Conservation (phyloP, 768 basidiomycete genomes). For the Trametes coccinea region DNA sequence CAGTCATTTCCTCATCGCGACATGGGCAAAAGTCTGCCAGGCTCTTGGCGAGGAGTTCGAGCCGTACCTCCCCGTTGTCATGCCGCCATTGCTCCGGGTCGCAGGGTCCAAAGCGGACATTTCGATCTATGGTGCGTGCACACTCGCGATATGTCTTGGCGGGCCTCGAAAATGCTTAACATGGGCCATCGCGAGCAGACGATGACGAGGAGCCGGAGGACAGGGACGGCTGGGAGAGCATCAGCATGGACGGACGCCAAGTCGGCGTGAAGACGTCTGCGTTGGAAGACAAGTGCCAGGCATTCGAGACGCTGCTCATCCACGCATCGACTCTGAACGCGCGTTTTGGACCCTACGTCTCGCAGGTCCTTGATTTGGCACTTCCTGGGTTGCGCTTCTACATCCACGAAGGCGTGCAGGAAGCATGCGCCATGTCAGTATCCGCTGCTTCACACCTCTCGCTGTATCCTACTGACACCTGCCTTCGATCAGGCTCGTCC, state of each 20-base stretch:
- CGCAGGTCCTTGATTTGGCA: constrained; percentile 70
- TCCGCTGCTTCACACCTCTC: constrained; percentile 26
- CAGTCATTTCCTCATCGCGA: constrained; percentile 76
- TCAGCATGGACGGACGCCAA: constrained; percentile 74
- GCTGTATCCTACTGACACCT: too few relatives aligned
- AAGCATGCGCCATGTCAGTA: constrained; percentile 68
- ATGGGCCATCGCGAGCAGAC: constrained; percentile 31
- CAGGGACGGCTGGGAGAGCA: constrained; percentile 77
- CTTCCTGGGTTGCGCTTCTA: constrained; percentile 72
- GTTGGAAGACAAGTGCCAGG: constrained; percentile 86
- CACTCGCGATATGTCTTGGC: background rate
- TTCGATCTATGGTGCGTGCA: constrained; percentile 60
- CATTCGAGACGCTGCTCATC: constrained; percentile 84
- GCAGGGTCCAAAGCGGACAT: constrained; percentile 83
- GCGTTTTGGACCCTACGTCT: constrained; percentile 70
- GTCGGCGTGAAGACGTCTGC: constrained; percentile 78
- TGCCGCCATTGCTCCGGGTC: constrained; percentile 73
- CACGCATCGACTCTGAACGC: constrained; percentile 70
- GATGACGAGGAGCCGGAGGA: constrained; percentile 58
- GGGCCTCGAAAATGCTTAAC: background rate
- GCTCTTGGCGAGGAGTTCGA: constrained; percentile 84
- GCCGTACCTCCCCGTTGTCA: constrained; percentile 81
- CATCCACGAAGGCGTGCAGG: constrained; percentile 84
- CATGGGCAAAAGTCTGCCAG: constrained; percentile 89
- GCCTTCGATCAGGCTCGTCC: constrained; percentile 48